Conservation (phyloP, 306 rosid genomes). For the Vigna reflexopilosa region DNA sequence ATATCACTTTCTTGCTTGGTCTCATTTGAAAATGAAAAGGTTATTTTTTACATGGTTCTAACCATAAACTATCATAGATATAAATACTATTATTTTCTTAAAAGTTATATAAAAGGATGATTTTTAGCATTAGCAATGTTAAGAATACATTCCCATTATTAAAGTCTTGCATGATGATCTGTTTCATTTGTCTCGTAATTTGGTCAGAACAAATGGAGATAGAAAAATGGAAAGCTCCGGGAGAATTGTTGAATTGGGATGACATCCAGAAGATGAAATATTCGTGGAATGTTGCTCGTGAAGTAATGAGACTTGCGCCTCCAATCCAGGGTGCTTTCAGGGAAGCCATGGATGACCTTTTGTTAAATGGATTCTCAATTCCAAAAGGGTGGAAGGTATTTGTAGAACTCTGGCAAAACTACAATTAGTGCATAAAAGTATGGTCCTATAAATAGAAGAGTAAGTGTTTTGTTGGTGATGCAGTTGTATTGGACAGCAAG, state of each 20-base stretch:
- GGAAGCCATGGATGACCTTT: constrained; percentile 66
- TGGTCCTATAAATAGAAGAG: too few relatives aligned
- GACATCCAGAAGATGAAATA: constrained; percentile 77
- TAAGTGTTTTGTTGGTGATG: background rate
- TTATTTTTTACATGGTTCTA: too few relatives aligned
- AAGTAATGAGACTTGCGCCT: constrained; percentile 70
- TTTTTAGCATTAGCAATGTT: too few relatives aligned
- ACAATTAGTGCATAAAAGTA: too few relatives aligned
- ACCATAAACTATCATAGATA: too few relatives aligned
- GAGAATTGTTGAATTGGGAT: constrained; percentile 73
- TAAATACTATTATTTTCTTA: too few relatives aligned
- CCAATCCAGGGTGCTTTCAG: constrained; percentile 80
- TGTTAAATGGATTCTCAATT: constrained; percentile 71
- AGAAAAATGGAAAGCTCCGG: constrained; percentile 52
- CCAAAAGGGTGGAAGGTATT: constrained; percentile 86
- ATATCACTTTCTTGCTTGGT: background rate
- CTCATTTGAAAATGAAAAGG: too few relatives aligned
- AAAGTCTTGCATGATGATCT: background rate
- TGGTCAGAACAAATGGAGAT: constrained; percentile 76
- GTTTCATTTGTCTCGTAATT: background rate
- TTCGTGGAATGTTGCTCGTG: constrained; percentile 82
- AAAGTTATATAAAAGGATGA: too few relatives aligned
- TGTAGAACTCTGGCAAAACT: background rate
- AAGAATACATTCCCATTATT: too few relatives aligned
- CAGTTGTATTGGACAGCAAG: constrained; percentile 73